Conservation (phyloP, 2,329 filamentous ascomycete species). For the Huntiella omanensis region DNA sequence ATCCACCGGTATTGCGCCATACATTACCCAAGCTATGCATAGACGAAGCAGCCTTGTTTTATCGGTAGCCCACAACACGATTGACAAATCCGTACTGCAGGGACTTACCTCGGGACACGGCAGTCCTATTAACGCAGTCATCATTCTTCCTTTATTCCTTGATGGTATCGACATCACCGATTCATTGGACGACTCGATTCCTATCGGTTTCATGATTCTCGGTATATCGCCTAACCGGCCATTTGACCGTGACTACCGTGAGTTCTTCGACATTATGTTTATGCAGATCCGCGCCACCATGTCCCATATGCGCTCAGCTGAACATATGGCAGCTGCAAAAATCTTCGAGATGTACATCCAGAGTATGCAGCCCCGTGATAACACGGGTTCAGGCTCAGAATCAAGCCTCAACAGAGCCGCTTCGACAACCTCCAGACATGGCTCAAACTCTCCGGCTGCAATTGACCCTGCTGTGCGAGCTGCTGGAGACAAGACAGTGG, state of each 20-base stretch:
- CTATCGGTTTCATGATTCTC: slow-evolving; percentile 8
- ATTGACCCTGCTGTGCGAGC: too few relatives aligned
- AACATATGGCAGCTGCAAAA: not conserved
- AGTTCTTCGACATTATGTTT: slow-evolving; percentile 45
- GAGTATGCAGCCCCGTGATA: slow-evolving; percentile 59
- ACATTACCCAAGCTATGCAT: slow-evolving; percentile 56
- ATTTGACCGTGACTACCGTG: slow-evolving; percentile 56
- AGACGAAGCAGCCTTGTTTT: slow-evolving; percentile 48
- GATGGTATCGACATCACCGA: slow-evolving; percentile 63
- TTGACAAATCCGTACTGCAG: slow-evolving; percentile 38
- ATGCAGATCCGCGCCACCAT: slow-evolving; percentile 5
- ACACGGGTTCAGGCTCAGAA: slow-evolving; percentile 62
- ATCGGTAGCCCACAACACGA: slow-evolving; percentile 44
- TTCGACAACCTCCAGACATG: not conserved
- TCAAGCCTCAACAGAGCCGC: slow-evolving; percentile 34
- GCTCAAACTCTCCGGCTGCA: not conserved
- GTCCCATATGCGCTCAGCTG: slow-evolving; percentile 2
- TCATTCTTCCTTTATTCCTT: slow-evolving; percentile 62
- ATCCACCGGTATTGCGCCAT: slow-evolving; percentile 54
- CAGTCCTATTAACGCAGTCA: slow-evolving; percentile 33
- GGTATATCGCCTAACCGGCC: slow-evolving; percentile 39
- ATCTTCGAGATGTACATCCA: not conserved
- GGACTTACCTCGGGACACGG: slow-evolving; percentile 54
- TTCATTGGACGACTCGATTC: slow-evolving; percentile 36
- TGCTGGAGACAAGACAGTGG: not conserved